Evolutionary conservation across 176 grass and related monocot genomes (phyloP).

Genomic region (Juncus effusus): DNA sequence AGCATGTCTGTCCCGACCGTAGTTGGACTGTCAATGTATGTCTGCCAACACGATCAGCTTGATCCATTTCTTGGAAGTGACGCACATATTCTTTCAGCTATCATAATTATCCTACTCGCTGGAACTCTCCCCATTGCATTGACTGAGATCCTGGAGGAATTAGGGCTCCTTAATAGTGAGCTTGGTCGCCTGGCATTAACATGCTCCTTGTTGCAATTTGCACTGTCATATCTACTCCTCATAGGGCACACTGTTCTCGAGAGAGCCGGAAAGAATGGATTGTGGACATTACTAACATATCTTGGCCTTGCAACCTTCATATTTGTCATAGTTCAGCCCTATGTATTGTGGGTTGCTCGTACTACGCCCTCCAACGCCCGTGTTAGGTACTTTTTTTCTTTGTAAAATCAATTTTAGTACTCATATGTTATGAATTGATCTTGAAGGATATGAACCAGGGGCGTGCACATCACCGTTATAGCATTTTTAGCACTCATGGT

Average conservation of each 20-base stretch:
- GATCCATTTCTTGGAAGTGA: not conserved
- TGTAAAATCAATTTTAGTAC: not conserved
- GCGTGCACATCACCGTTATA: slow-evolving; percentile 14
- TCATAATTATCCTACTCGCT: not conserved
- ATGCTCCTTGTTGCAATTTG: slow-evolving; percentile 2
- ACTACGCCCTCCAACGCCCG: not conserved
- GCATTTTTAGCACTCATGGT: not conserved
- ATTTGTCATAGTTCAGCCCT: slow-evolving; percentile 11
- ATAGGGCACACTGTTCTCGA: not conserved
- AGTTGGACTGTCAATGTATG: not conserved
- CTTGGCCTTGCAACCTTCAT: not conserved
- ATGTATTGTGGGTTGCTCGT: slow-evolving; percentile 23
- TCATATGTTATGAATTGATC: not conserved
- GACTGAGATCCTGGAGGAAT: not conserved
- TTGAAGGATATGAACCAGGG: not conserved
- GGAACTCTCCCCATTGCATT: not conserved
- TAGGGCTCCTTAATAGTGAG: slow-evolving; percentile 20
- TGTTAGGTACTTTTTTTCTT: slow-evolving; percentile 7
- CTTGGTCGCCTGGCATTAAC: slow-evolving; percentile 17
- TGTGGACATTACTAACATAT: not conserved
- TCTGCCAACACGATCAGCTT: not conserved
- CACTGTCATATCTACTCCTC: not conserved
- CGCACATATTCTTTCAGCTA: not conserved
- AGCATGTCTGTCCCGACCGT: not conserved
- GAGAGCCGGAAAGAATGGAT: not conserved